These are phyloP conservation scores for Yamadazyma sp. DNA, from an alignment of 805 yeast genomes.

Conservation along the genomic window DNA sequence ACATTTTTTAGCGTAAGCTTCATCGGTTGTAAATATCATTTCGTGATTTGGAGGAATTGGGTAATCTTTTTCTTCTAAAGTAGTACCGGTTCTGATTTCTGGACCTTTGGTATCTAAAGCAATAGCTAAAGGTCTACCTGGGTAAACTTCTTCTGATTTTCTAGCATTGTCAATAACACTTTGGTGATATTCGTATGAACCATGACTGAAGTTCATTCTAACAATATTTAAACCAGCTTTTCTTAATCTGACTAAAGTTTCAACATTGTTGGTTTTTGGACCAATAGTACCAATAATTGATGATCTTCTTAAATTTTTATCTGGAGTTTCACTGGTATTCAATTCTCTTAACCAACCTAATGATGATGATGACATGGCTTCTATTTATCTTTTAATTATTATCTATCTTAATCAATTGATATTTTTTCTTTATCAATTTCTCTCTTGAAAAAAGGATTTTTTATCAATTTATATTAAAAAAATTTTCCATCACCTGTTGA, in stretches of 20 bases:
- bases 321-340: conserved; percentile 71
- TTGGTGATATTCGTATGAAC: conserved; percentile 97
- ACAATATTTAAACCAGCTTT: conserved; percentile 97
- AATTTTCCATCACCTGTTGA: conserved; percentile 8
- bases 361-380: conserved; percentile 40
- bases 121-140: conserved; percentile 96
- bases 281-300: conserved; percentile 99
- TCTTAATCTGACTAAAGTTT: conserved; percentile 79
- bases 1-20: conserved; percentile 63
- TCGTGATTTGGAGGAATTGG: conserved; percentile 83
- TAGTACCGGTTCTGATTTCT: conserved; percentile 98
- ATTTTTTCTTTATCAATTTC: no score
- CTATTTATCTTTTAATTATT: background rate
- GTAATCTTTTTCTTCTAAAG: conserved; percentile 73
- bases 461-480: conserved; percentile 1
- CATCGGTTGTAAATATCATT: conserved; percentile 92
- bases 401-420: background rate
- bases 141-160: conserved; percentile 83
- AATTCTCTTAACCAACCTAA: conserved; percentile 82
- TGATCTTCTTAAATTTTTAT: conserved; percentile 82
- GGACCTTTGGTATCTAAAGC: conserved; percentile 99
- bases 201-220: conserved; percentile 99
- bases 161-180: conserved; percentile 94
- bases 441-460: background rate
- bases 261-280: conserved; percentile 93